Percentiles rank a stretch among this genome's conserved stretches.
These are phyloP conservation scores for Penicillium fuscoglaucum DNA, from an alignment of 2,329 filamentous ascomycete genomes.

Conservation along the genomic window DNA sequence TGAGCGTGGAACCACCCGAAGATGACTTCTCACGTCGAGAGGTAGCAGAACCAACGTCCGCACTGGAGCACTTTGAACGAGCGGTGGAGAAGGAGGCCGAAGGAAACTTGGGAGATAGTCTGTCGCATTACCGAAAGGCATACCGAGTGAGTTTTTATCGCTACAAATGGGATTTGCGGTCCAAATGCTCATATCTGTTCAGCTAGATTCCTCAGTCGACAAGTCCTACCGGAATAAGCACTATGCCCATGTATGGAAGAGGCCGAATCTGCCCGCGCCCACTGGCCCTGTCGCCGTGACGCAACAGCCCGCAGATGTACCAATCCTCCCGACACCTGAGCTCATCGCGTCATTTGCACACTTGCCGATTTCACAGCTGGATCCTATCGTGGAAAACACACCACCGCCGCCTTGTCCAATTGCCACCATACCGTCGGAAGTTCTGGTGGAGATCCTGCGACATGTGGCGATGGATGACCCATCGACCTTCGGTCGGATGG, in stretches of 20 bases:
- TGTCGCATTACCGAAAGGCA: slow-evolving; percentile 84
- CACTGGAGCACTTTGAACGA: slow-evolving; percentile 87
- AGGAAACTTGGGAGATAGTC: slow-evolving; percentile 83
- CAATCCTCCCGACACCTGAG: slow-evolving; percentile 58
- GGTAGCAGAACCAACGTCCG: slow-evolving; percentile 63
- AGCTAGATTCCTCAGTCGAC: slow-evolving; percentile 85
- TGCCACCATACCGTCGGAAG: slow-evolving; percentile 74
- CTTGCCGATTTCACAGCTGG: slow-evolving; percentile 66
- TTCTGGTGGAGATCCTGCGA: slow-evolving; percentile 74
- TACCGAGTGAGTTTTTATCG: slow-evolving; percentile 64
- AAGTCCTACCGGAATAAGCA: slow-evolving; percentile 87
- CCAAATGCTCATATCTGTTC: slow-evolving; percentile 20
- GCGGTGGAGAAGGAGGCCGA: slow-evolving; percentile 85
- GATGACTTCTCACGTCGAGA: slow-evolving; percentile 39
- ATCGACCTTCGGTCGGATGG: slow-evolving; percentile 70
- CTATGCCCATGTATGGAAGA: slow-evolving; percentile 67
- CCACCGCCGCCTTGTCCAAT: slow-evolving; percentile 78
- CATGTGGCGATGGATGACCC: slow-evolving; percentile 75
- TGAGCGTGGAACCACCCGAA: slow-evolving; percentile 36
- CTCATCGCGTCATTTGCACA: slow-evolving; percentile 74
- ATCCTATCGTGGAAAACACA: slow-evolving; percentile 69
- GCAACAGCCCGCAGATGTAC: slow-evolving; percentile 57
- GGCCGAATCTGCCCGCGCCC: slow-evolving; percentile 43
- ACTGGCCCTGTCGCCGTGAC: slow-evolving; percentile 56
- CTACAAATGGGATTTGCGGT: background rate